These are phyloP conservation scores for Candida morakotiae DNA, from an alignment of 805 yeast genomes.

Conservation along the genomic window DNA sequence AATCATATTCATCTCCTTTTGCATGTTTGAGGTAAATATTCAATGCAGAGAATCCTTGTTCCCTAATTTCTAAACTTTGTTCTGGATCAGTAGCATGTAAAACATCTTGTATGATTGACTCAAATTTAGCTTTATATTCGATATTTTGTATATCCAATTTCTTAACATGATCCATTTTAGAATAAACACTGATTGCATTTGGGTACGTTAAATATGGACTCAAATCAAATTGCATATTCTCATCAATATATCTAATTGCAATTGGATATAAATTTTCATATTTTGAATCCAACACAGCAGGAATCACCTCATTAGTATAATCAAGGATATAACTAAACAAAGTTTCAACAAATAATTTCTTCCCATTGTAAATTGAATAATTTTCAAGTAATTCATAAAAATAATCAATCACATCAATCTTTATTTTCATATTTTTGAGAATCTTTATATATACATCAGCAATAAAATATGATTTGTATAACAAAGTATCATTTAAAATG, in stretches of 20 bases:
- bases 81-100: background rate
- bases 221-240: background rate
- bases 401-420: background rate
- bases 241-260: background rate
- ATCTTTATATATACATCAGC: slow-evolving; percentile 6
- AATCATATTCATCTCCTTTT: slow-evolving; percentile 3
- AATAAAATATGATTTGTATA: slow-evolving; percentile 3
- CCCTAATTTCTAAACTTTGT: background rate
- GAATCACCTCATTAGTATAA: slow-evolving; percentile 7
- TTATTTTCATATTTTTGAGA: background rate
- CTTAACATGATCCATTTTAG: background rate
- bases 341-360: slow-evolving; percentile 41
- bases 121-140: background rate
- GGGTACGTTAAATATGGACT: background rate
- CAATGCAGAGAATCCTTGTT: slow-evolving; percentile 2
- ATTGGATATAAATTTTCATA: slow-evolving; percentile 1
- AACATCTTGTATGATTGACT: background rate
- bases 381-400: background rate
- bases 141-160: background rate
- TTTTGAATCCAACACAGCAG: background rate
- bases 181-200: background rate
- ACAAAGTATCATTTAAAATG: background rate
- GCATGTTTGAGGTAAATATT: background rate
- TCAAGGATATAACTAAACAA: slow-evolving; percentile 26
- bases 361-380: slow-evolving; percentile 42